Base-by-base conservation (phyloP, 768 basidiomycete genomes). In the Lentinula detonsa region DNA sequence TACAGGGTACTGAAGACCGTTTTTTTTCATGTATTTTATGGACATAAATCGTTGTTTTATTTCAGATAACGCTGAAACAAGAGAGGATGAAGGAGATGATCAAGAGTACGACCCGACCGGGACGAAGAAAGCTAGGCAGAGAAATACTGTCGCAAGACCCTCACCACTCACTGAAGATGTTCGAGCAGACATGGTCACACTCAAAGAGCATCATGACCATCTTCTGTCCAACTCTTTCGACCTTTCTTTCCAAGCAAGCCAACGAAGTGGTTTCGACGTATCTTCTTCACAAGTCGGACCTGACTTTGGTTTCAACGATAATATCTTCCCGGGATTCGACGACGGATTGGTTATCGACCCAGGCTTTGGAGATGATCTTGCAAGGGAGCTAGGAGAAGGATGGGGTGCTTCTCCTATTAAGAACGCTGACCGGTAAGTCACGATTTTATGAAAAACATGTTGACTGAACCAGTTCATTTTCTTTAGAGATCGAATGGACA, bases 311-410 rank as follows among this genome's bases (percentile, higher is more conserved):
- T 79, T 84, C 39, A 78, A 81, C 35, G 45, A 46, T 23, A 85
- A 86, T 62, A 79, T 82, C 45, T 76, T 83, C 42, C 79, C 87
- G 56, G 73, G 67, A 2, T 71, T 76, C 8, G 77, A 80, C 18
- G 88, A 84, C 58, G 85, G 76, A 21, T 66, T 85, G 23, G 88
- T 84, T 62, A 67, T 86, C 16, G 81, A 73, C n/a, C 81, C 77
- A 6, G 85, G 80, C 21, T 71, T 92, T 16, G 88, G 85, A 3
- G 89, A 90, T 50, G 91, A 92, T 65, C 74, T 93, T 31, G 88
- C 87, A 7, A 79, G 78, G 63, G 90, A 93, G 65, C 76, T 93
- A 2, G 91, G 90, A 34, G 84, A 85, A 66, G 85, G 78, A 23
- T 91, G 90, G 89, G 83, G 79, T 18, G 68, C 61, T 21, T 75